Evolutionary conservation across 164 flowering plant genomes (phyloP), one percentile per base, ranked within the genome.

Genomic region (Piper betle): DNA sequence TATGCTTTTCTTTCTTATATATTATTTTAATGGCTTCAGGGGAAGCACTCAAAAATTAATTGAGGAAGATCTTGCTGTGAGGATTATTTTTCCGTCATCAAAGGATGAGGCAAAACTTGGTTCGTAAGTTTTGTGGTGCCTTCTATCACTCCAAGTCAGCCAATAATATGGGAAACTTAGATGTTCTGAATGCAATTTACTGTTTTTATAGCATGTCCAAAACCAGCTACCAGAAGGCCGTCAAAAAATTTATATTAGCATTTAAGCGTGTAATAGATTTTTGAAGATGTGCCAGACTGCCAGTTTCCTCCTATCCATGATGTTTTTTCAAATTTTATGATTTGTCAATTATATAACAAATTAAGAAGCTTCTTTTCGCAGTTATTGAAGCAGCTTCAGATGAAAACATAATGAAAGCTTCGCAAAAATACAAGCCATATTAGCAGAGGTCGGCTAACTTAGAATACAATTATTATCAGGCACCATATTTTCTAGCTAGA

Each of bases 381-480:
- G 98, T 74, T 52, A 76, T 93, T 69, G 83, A 86, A 77, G 97
- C 97, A 9, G 62, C 18, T 67, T 86, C 96, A 37, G 59, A 66
- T 55, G 96, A 86, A 70, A 60, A 72, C 66, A 73, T 93, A 17
- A 68, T 72, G 64, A 74, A 66, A 79, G 97, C 98, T 67, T 79
- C 85, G 39, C 78, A 86, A 53, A 62, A 69, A 77, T 90, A 53
- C 82, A 82, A 68, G 20, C 61, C 20, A 65, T 84, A 63, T 70
- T 89, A 53, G 83, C 84, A 38, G 83, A 93, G 97, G 98, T 87
- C 52, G 63, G 78, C 71, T 64, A 7, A 10, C 11, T 10, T 46
- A 5, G 33, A 46, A 46, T 42, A 42, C 46, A 42, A 6, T 10
- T 46, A 46, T 46, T 12, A 46, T 10, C 3, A 15, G 50, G 15